Conservation (phyloP, 1,284 basidiomycete species). For the Microbotryomycetes sp. region DNA sequence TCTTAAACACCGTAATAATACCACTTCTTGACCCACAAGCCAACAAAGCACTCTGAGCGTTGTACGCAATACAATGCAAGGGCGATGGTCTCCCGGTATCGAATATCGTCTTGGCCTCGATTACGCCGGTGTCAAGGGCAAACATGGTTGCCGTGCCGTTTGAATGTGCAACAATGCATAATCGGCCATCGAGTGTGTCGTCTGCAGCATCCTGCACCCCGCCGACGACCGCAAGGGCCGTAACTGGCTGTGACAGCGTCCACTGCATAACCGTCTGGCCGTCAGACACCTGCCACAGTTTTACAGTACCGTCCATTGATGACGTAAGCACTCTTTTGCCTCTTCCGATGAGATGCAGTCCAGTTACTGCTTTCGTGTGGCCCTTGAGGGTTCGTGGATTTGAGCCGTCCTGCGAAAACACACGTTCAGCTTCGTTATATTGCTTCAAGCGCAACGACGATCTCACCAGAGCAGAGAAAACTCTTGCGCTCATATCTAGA, state of each 20-base stretch:
- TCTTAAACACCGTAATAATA: constrained; percentile 7
- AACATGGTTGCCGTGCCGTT: constrained; percentile 16
- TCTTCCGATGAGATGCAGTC: constrained; percentile 32
- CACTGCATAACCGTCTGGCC: constrained; percentile 6
- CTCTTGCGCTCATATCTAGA: constrained; percentile 44
- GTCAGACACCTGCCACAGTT: constrained; percentile 26
- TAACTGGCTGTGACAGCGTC: constrained; percentile 14
- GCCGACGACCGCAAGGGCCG: not conserved
- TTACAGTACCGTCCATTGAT: constrained; percentile 49
- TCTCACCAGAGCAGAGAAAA: constrained; percentile 43
- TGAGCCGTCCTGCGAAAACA: constrained; percentile 47
- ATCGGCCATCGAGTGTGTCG: not conserved
- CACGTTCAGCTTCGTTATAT: constrained; percentile 50
- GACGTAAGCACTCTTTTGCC: constrained; percentile 28
- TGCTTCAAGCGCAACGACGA: constrained; percentile 53
- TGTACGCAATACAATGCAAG: not conserved
- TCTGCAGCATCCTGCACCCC: not conserved
- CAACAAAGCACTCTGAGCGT: not conserved
- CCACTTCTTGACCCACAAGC: constrained; percentile 12
- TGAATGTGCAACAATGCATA: constrained; percentile 12
- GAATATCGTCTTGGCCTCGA: not conserved
- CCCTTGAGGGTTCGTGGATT: constrained; percentile 48
- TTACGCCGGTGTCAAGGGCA: not conserved
- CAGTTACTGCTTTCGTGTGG: constrained; percentile 39
- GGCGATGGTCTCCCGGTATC: not conserved